A percentile compares a stretch with the other conserved stretches of the same genome.
Conservation (phyloP, 148 eudicot species). For the Rhododendron kiyosumense region DNA sequence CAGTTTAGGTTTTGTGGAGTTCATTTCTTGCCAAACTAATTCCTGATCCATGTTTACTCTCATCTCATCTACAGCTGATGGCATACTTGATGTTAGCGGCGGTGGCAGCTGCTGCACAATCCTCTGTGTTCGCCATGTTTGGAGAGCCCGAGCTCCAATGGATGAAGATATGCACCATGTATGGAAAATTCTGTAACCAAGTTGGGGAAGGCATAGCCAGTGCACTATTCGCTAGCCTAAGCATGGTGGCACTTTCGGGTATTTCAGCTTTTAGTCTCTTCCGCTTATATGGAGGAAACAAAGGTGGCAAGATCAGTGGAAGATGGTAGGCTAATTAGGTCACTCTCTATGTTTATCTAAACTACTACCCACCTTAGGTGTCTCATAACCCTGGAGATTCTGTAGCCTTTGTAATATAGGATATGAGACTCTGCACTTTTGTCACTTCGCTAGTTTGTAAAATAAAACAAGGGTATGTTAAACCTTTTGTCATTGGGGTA, state of each 20-base stretch:
- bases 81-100: conserved; percentile 72
- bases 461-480: conserved; percentile 2
- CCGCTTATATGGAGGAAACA: conserved; percentile 71
- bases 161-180: conserved; percentile 74
- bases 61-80: conserved; percentile 51
- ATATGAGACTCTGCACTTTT: background rate
- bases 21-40: background rate
- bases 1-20: background rate
- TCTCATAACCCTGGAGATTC: conserved; percentile 3
- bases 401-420: background rate
- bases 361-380: background rate
- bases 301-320: conserved; percentile 42
- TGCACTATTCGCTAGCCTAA: conserved; percentile 45
- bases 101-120: conserved; percentile 63
- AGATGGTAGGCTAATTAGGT: conserved; percentile 37
- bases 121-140: conserved; percentile 51
- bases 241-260: conserved; percentile 51
- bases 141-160: conserved; percentile 84
- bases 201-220: conserved; percentile 68
- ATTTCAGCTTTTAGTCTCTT: conserved; percentile 83
- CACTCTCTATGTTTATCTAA: background rate
- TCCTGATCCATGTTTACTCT: background rate
- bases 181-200: conserved; percentile 72
- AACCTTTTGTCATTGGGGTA: background rate
- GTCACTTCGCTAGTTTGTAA: background rate